Conservation (phyloP, 2,329 filamentous ascomycete species). For the Penicillium sp. region DNA sequence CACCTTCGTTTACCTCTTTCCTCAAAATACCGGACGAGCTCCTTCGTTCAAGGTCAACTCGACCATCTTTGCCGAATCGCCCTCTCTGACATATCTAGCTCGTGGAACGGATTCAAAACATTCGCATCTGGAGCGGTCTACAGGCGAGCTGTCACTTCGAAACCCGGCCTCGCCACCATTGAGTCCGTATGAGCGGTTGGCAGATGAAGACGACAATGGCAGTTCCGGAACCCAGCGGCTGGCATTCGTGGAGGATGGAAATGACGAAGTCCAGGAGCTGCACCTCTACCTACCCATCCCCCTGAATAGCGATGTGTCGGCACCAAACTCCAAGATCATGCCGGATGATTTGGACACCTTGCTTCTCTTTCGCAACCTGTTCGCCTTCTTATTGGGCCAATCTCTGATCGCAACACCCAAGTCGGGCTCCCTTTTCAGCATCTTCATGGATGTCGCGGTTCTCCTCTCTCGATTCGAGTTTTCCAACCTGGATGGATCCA, state of each 20-base stretch:
- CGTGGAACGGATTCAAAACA: constrained; percentile 48
- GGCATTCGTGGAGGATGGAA: constrained; percentile 42
- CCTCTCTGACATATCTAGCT: constrained; percentile 49
- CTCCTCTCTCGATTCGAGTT: constrained; percentile 55
- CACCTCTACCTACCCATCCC: constrained; percentile 56
- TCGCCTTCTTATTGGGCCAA: constrained; percentile 58
- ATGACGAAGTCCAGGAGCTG: constrained; percentile 39
- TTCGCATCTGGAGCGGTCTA: constrained; percentile 28
- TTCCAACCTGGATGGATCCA: constrained; percentile 56
- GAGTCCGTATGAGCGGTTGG: constrained; percentile 26
- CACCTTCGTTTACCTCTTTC: constrained; percentile 58
- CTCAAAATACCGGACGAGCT: constrained; percentile 49
- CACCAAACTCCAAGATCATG: constrained; percentile 28
- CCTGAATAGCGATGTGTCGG: constrained; percentile 47
- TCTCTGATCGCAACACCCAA: constrained; percentile 54
- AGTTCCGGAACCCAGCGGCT: constrained; percentile 46
- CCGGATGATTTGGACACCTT: constrained; percentile 52
- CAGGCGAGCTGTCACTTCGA: constrained; percentile 27
- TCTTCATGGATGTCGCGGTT: constrained; percentile 56
- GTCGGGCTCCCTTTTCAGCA: constrained; percentile 51
- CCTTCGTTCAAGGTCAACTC: constrained; percentile 59
- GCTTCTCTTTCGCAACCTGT: constrained; percentile 56
- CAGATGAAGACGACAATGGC: constrained; percentile 31
- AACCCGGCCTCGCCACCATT: constrained; percentile 28
- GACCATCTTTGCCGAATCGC: constrained; percentile 52